phyloP scores from a whole-genome alignment of 2,329 filamentous ascomycete genomes.

The Penicillium polonicum region DNA sequence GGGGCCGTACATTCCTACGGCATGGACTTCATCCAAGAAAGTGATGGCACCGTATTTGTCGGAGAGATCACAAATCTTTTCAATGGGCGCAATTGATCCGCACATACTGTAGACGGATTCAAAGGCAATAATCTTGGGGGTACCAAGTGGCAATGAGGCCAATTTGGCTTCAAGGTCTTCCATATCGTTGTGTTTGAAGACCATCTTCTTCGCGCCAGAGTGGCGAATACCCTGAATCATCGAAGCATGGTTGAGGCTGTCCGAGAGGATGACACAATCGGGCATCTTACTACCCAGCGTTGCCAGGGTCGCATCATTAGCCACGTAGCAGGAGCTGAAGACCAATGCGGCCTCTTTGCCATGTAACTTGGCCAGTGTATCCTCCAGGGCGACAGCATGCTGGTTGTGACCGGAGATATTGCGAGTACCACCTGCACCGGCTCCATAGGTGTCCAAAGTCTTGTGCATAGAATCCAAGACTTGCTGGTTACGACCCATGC shows the following conservation, averaged over 20 bases:
- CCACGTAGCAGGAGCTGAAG: slow-evolving; percentile 97
- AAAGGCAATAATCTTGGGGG: slow-evolving; percentile 97
- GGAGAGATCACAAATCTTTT: slow-evolving; percentile 90
- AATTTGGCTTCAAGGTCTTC: slow-evolving; percentile 89
- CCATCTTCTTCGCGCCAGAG: slow-evolving; percentile 93
- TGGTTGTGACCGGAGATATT: slow-evolving; percentile 98
- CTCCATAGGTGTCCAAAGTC: slow-evolving; percentile 90
- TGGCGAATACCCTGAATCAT: slow-evolving; percentile 99
- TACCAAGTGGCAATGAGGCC: slow-evolving; percentile 76
- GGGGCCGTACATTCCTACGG: slow-evolving; percentile 98
- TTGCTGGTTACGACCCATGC: slow-evolving; percentile 88
- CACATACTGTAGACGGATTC: slow-evolving; percentile 99
- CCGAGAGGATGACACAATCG: slow-evolving; percentile 95
- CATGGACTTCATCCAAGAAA: slow-evolving; percentile 97
- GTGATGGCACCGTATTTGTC: slow-evolving; percentile 98
- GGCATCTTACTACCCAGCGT: slow-evolving; percentile 96
- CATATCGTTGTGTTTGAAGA: slow-evolving; percentile 99
- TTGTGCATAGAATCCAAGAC: slow-evolving; percentile 92
- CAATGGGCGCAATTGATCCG: slow-evolving; percentile 92
- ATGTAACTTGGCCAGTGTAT: slow-evolving; percentile 79
- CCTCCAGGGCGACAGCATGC: slow-evolving; percentile 84
- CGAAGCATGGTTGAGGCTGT: slow-evolving; percentile 95
- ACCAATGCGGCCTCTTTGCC: slow-evolving; percentile 89
- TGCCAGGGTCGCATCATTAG: slow-evolving; percentile 93
- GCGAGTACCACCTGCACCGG: slow-evolving; percentile 89